Evolutionary conservation across 1,139 yeast genomes (phyloP), one percentile per base, ranked within the genome.

Genomic region (Candida pseudocylindracea): DNA sequence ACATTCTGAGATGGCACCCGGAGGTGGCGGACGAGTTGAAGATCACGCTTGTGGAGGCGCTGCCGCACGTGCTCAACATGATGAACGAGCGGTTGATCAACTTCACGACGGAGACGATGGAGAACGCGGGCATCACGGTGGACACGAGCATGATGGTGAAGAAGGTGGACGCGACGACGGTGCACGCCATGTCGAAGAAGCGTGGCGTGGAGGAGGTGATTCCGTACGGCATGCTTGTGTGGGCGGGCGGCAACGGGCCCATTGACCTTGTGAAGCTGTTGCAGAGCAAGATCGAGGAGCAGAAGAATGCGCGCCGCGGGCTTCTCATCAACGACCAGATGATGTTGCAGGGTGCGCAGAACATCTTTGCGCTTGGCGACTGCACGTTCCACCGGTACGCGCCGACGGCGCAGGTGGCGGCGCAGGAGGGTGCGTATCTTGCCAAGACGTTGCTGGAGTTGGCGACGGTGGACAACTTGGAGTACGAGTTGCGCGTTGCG

Each of bases 211-310:
- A 67, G 42, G 63, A 65, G 42, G 74, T 69, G 42, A 60, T 83
- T 45, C 94, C 94, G 30, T 85, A 83, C 51, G 95, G 96, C 48
- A 60, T 80, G 48, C 65, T 85, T 44, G 88, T 85, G 41, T 85
- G 96, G 96, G 95, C 95, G 37, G 85, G 94, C 34, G 96, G 96
- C 57, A 83, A 81, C 53, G 88, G 91, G 38, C 85, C 85, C 40
- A 73, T 94, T 55, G 71, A 70, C 33, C 67, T 85, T 39, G 66
- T 78, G 37, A 63, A 70, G 39, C 68, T 69, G 45, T 60, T 85
- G 49, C 71, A 75, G 53, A 47, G 63, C 35, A 66, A 68, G 54
- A 58, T 85, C 42, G 80, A 78, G 33, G 85, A 72, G 39, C 96
- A 85, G 61, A 73, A 68, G 53, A 70, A 71, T 49, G 83, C 93